Evolutionary conservation across 805 yeast genomes (phyloP), one percentile per base, ranked within the genome.

Genomic region (Kluyveromyces aestuarii): DNA sequence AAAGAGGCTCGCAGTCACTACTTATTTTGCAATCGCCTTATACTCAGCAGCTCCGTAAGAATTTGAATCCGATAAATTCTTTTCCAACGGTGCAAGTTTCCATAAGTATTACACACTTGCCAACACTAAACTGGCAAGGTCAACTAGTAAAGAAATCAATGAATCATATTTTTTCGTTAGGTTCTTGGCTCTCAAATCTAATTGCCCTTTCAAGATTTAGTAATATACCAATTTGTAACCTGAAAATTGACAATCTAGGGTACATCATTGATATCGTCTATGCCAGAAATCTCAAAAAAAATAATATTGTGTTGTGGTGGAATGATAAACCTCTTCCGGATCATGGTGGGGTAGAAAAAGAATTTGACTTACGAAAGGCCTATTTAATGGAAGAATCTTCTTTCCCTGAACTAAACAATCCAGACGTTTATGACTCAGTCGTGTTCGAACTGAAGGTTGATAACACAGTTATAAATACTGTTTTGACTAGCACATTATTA

Each of bases 271-370:
- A 93, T 64, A 75, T 91, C 40, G 81, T 81, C 48, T 93, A 87
- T 64, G 95, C 98, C 0, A 73, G 99, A 58, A 73, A 81, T 46
- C 72, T 93, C 48, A 71, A 71, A 17, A 74, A 79, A 43, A 77
- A 79, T 44, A 79, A 81, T 51, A 77, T 86, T 39, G 83, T 91
- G 6, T 69, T 95, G 30, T 93, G 99, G 98, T 93, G 99, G 98
- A 86, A 96, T 0, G 78, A 82, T 3, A 51, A 58, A 17, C 85
- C 91, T 0, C 66, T 76, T 41, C 91, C 96, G 0, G 96, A 88
- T 59, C 82, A 79, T 58, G 97, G 96, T 30, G 96, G 96, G 0
- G 60, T 70, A 40, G 90, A 88, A 62, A 77, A 75, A 56, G 93
- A 85, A 57, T 71, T 69, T 9, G 80, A 80, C 49, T 52, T 70